Evolutionary conservation across 495 filamentous ascomycete genomes (phyloP), one percentile per base, ranked within the genome.

Genomic region (Neurospora hispaniola): DNA sequence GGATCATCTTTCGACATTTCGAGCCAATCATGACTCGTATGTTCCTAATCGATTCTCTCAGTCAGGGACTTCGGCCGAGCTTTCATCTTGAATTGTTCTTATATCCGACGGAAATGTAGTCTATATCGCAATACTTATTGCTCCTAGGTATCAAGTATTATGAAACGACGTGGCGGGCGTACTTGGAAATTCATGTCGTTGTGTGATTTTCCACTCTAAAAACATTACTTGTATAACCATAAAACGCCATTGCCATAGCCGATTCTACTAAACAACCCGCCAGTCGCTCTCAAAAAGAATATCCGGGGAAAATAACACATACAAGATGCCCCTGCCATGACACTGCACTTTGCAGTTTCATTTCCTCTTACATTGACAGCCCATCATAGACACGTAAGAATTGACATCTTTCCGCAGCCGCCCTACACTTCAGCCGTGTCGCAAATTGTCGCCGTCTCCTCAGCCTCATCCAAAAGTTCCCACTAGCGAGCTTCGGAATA

Each of bases 401-500:
- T 18, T 35, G 23, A 16, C 2, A 31, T 16, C 6, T 23, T 14
- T 38, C 54, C 14, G 31, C 54, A 66, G 31, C 27, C 54, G 31
- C 54, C 54, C 54, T 31, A 38, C 27, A 66, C 27, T 66, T 16
- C 54, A 66, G 54, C 14, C 2, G 48, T 59, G 5, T 59, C 12
- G 48, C 14, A 14, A 59, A 7, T 38, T 18, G 54, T 66, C 27
- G 27, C 18, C 54, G 54, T 35, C 54, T 66, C 14, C 54, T 66
- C 54, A 66, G 54, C 23, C 27, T 66, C 54, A 66, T 66, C 27
- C 54, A 16, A 66, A 35, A 66, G 54, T 66, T 66, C 54, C 54
- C 54, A 66, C 81, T 83, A 89, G 66, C 88, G 82, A 35, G 85
- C 84, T 84, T 98, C 94, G 16, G 93, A 96, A 79, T 97, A 98